Evolutionary conservation across 73 alveolate genomes (phyloP).

Genomic region (Symbiodinium pilosum): DNA sequence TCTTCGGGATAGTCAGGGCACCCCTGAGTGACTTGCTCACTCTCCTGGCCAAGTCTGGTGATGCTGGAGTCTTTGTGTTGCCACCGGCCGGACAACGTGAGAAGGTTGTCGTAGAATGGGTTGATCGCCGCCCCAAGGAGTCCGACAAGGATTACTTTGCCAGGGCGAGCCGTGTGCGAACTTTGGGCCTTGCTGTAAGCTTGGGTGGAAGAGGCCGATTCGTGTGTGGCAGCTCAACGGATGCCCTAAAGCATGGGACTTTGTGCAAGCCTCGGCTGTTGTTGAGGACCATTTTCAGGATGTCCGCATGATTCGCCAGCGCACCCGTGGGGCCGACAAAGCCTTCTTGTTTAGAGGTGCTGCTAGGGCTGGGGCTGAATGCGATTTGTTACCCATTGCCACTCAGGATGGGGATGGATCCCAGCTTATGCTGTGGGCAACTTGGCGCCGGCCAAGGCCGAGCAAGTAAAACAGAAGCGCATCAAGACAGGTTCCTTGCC

Average conservation of each 20-base stretch:
- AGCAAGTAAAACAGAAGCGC: background rate
- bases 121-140: background rate
- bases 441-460: background rate
- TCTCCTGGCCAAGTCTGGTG: background rate
- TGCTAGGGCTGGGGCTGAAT: background rate
- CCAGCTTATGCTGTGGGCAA: background rate
- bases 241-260: background rate
- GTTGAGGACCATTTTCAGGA: background rate
- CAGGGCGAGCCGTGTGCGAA: background rate
- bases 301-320: background rate
- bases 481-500: background rate
- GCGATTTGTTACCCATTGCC: background rate
- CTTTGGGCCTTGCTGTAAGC: background rate
- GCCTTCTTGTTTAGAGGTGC: background rate
- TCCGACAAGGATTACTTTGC: background rate
- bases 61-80: background rate
- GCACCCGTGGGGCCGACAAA: background rate
- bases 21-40: background rate
- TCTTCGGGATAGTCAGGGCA: background rate
- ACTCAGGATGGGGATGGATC: background rate
- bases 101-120: background rate
- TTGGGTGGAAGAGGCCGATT: background rate
- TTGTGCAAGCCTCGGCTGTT: background rate
- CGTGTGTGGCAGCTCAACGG: background rate
- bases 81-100: background rate